These are phyloP conservation scores for Fusarium hostae DNA, from an alignment of 2,329 filamentous ascomycete species.

Conservation along the genomic window DNA sequence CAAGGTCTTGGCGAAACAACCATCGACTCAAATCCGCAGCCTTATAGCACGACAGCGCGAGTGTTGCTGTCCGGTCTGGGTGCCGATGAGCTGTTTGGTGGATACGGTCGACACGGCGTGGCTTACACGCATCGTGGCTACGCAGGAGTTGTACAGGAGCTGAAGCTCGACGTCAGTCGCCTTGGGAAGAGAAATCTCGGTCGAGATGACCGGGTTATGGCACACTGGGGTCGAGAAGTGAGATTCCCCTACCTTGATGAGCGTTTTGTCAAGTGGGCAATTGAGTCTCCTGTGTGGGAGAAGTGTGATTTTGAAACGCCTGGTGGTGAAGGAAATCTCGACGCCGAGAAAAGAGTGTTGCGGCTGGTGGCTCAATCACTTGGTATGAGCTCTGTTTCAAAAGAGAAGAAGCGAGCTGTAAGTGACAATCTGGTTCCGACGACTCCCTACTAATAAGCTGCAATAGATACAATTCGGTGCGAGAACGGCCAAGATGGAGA, in stretches of 20 bases:
- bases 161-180: slow-evolving; percentile 84
- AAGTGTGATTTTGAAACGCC: slow-evolving; percentile 86
- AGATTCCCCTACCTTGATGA: slow-evolving; percentile 94
- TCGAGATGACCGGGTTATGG: slow-evolving; percentile 90
- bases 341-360: slow-evolving; percentile 84
- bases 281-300: slow-evolving; percentile 78
- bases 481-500: slow-evolving; percentile 85
- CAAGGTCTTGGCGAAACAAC: slow-evolving; percentile 59
- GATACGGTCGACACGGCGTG: slow-evolving; percentile 84
- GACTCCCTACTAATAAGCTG: slow-evolving; percentile 19
- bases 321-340: slow-evolving; percentile 58
- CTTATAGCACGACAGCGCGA: slow-evolving; percentile 77
- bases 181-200: slow-evolving; percentile 95
- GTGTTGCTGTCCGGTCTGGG: slow-evolving; percentile 93
- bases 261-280: slow-evolving; percentile 81
- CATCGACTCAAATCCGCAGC: slow-evolving; percentile 38
- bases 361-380: slow-evolving; percentile 80
- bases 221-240: slow-evolving; percentile 88
- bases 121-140: slow-evolving; percentile 79
- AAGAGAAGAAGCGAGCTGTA: slow-evolving; percentile 93
- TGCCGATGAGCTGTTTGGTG: slow-evolving; percentile 95
- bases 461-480: slow-evolving; percentile 82
- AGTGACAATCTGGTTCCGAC: slow-evolving; percentile 47
- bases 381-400: slow-evolving; percentile 76
- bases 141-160: slow-evolving; percentile 78